These are phyloP conservation scores for Talaromyces atroroseus DNA, from an alignment of 2,329 filamentous ascomycete genomes.

Conservation along the genomic window DNA sequence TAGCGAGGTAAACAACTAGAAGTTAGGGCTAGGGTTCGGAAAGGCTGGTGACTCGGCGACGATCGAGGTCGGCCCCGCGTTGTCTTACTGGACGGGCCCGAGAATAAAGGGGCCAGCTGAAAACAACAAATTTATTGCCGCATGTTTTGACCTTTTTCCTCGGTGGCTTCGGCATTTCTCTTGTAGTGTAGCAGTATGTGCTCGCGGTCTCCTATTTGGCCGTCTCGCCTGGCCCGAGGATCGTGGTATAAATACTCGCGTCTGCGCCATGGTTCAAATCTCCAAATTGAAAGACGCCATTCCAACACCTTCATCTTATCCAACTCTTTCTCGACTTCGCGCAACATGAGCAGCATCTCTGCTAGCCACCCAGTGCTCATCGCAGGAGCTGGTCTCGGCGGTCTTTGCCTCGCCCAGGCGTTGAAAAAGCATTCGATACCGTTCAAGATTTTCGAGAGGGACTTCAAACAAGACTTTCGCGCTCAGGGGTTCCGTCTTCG, in stretches of 20 bases:
- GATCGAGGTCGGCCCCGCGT: too few relatives aligned
- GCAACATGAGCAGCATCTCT: neutral
- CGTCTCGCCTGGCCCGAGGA: neutral
- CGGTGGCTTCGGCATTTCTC: neutral
- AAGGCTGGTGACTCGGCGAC: too few relatives aligned
- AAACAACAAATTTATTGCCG: too few relatives aligned
- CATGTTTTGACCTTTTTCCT: neutral
- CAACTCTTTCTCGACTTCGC: neutral
- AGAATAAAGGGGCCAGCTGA: too few relatives aligned
- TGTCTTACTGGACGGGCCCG: too few relatives aligned
- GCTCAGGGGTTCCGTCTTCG: slow-evolving; percentile 37
- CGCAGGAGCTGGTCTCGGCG: slow-evolving; percentile 32
- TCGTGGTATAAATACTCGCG: neutral
- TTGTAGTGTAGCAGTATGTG: neutral
- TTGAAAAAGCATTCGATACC: slow-evolving; percentile 29
- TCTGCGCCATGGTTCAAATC: neutral
- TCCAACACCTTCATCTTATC: neutral
- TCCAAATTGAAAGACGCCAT: neutral
- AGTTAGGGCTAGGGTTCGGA: too few relatives aligned
- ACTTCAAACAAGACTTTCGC: slow-evolving; percentile 24
- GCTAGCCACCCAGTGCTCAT: slow-evolving; percentile 25
- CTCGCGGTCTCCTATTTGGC: neutral
- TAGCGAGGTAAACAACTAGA: neutral
- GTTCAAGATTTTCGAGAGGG: slow-evolving; percentile 34
- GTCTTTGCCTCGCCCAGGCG: slow-evolving; percentile 33